Percentiles rank a stretch among this genome's conserved stretches.
Conservation (phyloP, 2,329 filamentous ascomycete species). For the Coniochaeta hoffmannii region DNA sequence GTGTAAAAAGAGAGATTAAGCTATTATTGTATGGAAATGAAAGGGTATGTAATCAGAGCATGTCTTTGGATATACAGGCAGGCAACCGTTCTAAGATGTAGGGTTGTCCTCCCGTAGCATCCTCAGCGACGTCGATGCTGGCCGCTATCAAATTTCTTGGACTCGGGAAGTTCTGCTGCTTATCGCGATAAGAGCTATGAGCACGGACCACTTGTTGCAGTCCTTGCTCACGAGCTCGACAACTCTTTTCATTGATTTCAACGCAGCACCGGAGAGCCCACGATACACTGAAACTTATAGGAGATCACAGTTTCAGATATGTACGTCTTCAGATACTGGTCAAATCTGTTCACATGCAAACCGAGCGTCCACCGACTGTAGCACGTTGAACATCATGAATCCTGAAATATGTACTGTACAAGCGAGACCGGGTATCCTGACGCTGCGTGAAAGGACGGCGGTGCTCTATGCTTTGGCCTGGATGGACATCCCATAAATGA, state of each 20-base stretch:
- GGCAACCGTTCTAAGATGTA: neutral
- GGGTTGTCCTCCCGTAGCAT: neutral
- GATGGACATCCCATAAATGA: neutral
- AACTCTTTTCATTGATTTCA: too few species aligned
- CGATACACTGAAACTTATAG: too few species aligned
- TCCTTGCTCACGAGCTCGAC: too few species aligned
- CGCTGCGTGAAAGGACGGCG: neutral
- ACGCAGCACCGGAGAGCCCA: too few species aligned
- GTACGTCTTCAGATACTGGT: too few species aligned
- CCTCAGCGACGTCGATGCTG: neutral
- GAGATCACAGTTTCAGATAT: too few species aligned
- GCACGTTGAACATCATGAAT: too few species aligned
- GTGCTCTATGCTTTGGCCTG: neutral
- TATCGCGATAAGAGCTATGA: conserved; percentile 5
- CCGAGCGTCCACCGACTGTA: too few species aligned
- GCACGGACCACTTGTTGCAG: neutral
- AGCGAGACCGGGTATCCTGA: neutral
- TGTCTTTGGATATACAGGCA: neutral
- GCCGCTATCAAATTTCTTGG: conserved; percentile 1
- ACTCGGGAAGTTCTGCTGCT: conserved; percentile 5
- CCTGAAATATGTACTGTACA: too few species aligned
- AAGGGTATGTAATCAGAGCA: neutral
- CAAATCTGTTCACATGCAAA: too few species aligned
- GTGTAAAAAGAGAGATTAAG: neutral
- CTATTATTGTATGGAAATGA: neutral